Conservation (phyloP, 345 rosid species). For the Hibiscus syriacus region DNA sequence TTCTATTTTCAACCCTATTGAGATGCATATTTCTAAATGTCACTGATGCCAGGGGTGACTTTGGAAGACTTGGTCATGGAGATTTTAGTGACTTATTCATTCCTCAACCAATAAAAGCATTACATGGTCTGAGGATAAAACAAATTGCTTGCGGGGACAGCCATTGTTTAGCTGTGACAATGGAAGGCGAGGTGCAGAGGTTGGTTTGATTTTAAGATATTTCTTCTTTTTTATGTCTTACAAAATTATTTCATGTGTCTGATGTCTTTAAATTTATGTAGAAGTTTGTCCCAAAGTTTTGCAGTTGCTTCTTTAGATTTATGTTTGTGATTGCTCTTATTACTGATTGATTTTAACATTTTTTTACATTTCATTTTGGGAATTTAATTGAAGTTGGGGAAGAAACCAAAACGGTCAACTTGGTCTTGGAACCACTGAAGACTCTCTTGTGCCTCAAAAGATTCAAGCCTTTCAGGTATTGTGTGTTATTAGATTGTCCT, state of each 20-base stretch:
- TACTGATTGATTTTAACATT: neutral
- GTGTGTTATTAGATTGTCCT: no score
- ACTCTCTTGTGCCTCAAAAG: constrained; percentile 81
- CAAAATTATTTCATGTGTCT: neutral
- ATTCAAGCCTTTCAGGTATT: constrained; percentile 89
- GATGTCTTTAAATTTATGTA: neutral
- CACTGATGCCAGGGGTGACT: constrained; percentile 74
- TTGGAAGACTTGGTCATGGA: constrained; percentile 98
- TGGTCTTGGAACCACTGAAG: constrained; percentile 83
- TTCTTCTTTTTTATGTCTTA: neutral
- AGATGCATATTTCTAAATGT: neutral
- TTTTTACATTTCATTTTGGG: neutral
- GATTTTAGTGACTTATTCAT: constrained; percentile 87
- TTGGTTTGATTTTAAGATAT: constrained; percentile 15
- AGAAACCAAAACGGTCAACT: constrained; percentile 98
- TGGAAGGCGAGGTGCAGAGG: constrained; percentile 92
- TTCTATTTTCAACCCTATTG: neutral
- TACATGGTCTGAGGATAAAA: constrained; percentile 66
- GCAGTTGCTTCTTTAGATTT: neutral
- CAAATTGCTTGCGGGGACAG: constrained; percentile 99
- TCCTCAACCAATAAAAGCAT: constrained; percentile 78
- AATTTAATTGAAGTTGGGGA: constrained; percentile 66
- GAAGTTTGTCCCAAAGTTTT: neutral
- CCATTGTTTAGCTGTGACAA: constrained; percentile 91
- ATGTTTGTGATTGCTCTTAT: neutral